Evolutionary conservation across 305 asterid genomes (phyloP).

Genomic region (Coffea humblotiana): DNA sequence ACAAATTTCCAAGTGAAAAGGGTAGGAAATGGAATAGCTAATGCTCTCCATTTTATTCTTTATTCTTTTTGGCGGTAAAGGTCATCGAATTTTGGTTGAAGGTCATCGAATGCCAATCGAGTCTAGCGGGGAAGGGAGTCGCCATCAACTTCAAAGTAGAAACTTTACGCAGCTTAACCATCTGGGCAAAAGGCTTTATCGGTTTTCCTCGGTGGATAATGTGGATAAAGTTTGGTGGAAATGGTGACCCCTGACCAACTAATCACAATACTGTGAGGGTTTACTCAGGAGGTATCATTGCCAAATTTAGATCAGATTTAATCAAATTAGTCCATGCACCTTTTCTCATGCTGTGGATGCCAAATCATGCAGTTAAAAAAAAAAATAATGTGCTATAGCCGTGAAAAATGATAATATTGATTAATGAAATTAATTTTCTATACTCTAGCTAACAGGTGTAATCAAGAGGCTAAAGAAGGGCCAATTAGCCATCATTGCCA

Average conservation of each 20-base stretch:
- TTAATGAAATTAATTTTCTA: no score
- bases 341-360: not conserved
- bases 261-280: not conserved
- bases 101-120: not conserved
- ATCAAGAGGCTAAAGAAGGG: not conserved
- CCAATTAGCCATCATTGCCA: not conserved
- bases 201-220: constrained; percentile 13
- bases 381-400: not conserved
- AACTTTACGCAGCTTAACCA: not conserved
- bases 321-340: not conserved
- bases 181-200: not conserved
- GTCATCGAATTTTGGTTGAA: not conserved
- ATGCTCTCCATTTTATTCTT: not conserved
- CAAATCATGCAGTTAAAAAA: not conserved
- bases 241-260: constrained; percentile 30
- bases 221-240: constrained; percentile 26
- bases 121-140: not conserved
- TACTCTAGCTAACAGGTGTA: constrained; percentile 17
- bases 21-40: no score
- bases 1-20: not conserved
- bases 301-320: not conserved
- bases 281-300: not conserved
- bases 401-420: not conserved
- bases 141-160: not conserved
- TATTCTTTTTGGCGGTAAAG: not conserved